These are phyloP conservation scores for Bertia moriformis DNA, from an alignment of 2,329 filamentous ascomycete genomes.

Conservation along the genomic window DNA sequence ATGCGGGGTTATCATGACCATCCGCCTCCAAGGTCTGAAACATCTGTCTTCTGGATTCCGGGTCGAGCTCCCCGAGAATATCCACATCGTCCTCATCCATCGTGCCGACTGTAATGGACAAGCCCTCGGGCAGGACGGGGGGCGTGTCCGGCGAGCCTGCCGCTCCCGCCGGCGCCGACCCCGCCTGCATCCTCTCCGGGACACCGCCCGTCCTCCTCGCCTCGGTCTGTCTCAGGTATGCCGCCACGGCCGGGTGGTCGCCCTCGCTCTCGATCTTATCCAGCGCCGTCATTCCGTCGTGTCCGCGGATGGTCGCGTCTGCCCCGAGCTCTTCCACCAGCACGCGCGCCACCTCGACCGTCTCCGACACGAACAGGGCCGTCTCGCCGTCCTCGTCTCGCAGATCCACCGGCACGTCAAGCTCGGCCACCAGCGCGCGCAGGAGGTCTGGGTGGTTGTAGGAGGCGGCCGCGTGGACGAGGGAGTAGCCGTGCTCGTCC, in stretches of 20 bases:
- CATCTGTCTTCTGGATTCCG: conserved; percentile 72
- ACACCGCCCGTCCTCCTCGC: conserved; percentile 11
- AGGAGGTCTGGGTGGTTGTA: conserved; percentile 79
- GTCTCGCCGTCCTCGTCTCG: conserved; percentile 87
- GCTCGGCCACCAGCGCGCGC: conserved; percentile 59
- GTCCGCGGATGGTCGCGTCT: conserved; percentile 49
- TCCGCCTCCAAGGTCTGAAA: conserved; percentile 72
- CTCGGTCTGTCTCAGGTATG: conserved; percentile 42
- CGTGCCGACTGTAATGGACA: conserved; percentile 65
- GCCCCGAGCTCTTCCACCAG: conserved; percentile 73
- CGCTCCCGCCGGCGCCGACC: conserved; percentile 9
- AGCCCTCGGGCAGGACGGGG: conserved; percentile 48
- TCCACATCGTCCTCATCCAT: conserved; percentile 51
- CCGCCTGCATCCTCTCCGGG: conserved; percentile 11
- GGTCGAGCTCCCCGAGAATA: conserved; percentile 56
- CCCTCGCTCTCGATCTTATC: conserved; percentile 70
- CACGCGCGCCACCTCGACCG: conserved; percentile 58
- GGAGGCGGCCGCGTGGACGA: conserved; percentile 86
- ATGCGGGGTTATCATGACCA: conserved; percentile 69
- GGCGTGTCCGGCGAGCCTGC: conserved; percentile 16
- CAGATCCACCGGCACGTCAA: conserved; percentile 65
- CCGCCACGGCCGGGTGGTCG: conserved; percentile 61
- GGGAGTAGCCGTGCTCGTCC: conserved; percentile 85
- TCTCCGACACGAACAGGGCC: conserved; percentile 81
- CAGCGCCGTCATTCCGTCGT: conserved; percentile 64